Percentiles rank a stretch among this genome's conserved stretches.
Evolutionary conservation across 331 rosid species (phyloP).

Genomic region (Acacia pycnantha): DNA sequence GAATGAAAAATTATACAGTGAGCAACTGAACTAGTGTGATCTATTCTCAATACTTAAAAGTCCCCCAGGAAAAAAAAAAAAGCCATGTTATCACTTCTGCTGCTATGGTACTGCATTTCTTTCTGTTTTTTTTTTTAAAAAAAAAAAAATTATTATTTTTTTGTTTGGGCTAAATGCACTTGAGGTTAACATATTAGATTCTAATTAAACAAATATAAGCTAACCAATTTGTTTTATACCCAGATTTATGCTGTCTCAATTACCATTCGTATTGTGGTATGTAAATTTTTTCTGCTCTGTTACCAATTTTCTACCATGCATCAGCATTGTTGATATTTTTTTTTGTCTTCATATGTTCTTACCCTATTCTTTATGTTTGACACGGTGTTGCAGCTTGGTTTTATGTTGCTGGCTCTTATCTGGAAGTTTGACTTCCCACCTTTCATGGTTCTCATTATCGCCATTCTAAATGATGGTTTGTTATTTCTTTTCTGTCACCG

Average conservation of each 20-base stretch:
- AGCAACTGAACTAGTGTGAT: conserved; percentile 28
- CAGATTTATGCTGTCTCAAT: conserved; percentile 99
- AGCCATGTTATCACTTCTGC: not conserved
- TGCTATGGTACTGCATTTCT: not conserved
- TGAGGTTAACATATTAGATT: not conserved
- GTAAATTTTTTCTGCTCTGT: conserved; percentile 28
- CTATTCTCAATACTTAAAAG: not conserved
- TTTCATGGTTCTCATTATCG: conserved; percentile 96
- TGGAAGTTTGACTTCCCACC: conserved; percentile 99
- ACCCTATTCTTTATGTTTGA: conserved; percentile 21
- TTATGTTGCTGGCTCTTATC: conserved; percentile 94
- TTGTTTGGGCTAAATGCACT: not conserved
- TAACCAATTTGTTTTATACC: conserved; percentile 24
- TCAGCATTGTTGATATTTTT: conserved; percentile 2
- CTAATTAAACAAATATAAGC: not conserved
- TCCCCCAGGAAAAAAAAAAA: too few relatives aligned
- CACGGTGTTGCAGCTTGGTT: conserved; percentile 81
- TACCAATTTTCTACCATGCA: conserved; percentile 10
- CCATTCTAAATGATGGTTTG: conserved; percentile 98
- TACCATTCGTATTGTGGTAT: conserved; percentile 97
- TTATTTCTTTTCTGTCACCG: conserved; percentile 34
- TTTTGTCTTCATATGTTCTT: conserved; percentile 15
- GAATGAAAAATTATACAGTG: conserved; percentile 99
- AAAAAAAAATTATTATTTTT: too few relatives aligned
- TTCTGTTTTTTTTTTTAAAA: too few relatives aligned